Percentiles rank a stretch among this genome's conserved stretches.
phyloP scores from a whole-genome alignment of 306 rosid species.

The Prunus padus region DNA sequence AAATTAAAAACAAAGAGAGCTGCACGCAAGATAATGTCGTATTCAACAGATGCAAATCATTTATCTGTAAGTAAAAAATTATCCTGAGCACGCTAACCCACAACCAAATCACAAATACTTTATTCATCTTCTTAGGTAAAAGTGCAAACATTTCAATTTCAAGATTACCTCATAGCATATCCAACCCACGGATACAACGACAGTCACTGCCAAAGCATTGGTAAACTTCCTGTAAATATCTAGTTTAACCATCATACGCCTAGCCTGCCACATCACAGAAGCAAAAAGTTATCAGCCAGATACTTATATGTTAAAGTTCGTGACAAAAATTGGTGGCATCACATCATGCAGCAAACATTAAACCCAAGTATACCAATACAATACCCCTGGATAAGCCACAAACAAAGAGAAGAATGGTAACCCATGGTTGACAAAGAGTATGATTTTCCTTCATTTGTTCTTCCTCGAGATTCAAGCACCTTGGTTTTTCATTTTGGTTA shows the following conservation, averaged over 20 bases:
- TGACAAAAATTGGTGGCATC: not conserved
- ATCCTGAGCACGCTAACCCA: not conserved
- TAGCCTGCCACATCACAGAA: slow-evolving; percentile 57
- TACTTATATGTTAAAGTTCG: not conserved
- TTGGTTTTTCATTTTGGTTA: not conserved
- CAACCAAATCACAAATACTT: not conserved
- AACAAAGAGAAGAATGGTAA: not conserved
- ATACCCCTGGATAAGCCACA: slow-evolving; percentile 1
- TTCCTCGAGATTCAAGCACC: not conserved
- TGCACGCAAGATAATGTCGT: not conserved
- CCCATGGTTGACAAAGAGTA: not conserved
- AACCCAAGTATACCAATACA: not conserved
- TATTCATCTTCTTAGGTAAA: not conserved
- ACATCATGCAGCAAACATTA: not conserved
- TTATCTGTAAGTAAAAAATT: not conserved
- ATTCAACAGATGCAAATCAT: not conserved
- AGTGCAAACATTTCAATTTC: not conserved
- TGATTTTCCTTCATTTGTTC: not conserved
- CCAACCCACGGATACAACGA: slow-evolving; percentile 93
- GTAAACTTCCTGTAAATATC: slow-evolving; percentile 94
- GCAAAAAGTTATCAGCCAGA: slow-evolving; percentile 23
- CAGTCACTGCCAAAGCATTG: slow-evolving; percentile 88
- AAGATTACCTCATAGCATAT: slow-evolving; percentile 87
- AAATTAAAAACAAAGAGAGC: not conserved
- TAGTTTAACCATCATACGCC: slow-evolving; percentile 85